Evolutionary conservation across 768 basidiomycete species (phyloP), one percentile per base, ranked within the genome.

Genomic region (Porphyrellus cyaneotinctus): DNA sequence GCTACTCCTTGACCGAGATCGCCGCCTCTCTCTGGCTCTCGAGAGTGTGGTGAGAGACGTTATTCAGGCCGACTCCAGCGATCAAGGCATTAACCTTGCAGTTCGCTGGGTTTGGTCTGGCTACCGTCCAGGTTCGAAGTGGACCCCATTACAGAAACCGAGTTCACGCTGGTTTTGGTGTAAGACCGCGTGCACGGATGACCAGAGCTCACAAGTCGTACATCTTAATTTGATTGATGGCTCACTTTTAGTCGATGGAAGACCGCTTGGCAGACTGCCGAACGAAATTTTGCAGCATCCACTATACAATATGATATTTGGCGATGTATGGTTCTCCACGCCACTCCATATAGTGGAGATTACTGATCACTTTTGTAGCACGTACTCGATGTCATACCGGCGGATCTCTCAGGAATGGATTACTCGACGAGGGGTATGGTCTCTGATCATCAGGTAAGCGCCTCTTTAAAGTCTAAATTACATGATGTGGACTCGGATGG

Each of bases 1-100:
- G 11, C 26, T 58, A 13, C 58, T 71, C 24, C 53, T 69, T 15
- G 62, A 66, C n/a, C 63, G 72, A 12, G 65, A 75, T 39, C 50
- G 61, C 17, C 64, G 68, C 9, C 49, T 72, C 26, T 62, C 73
- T 10, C 51, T 65, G 18, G 42, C 30, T 8, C 37, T 75, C 4
- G 61, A 67, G 49, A 18, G 33, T 4, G 8, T 42, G 15, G 1
- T 66, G 10, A 36, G 43, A 1, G 22, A 47, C 17, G 13, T 46
- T 6, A 57, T 59, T 6, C 41, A 20, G 12, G 39, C 49, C 0
- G 51, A 48, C 11, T 0, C 8, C 1, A 13, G 22, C 1, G 18
- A 53, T 42, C 18, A 17, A 17, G 67, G 64, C 1, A 35, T 68
- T 8, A 44, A 65, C 42, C 49, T 37, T 13, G 68, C 66, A 0